Evolutionary conservation across 441 rosid species (phyloP), one percentile per base, ranked within the genome.

Genomic region (Monsonia emarginata): DNA sequence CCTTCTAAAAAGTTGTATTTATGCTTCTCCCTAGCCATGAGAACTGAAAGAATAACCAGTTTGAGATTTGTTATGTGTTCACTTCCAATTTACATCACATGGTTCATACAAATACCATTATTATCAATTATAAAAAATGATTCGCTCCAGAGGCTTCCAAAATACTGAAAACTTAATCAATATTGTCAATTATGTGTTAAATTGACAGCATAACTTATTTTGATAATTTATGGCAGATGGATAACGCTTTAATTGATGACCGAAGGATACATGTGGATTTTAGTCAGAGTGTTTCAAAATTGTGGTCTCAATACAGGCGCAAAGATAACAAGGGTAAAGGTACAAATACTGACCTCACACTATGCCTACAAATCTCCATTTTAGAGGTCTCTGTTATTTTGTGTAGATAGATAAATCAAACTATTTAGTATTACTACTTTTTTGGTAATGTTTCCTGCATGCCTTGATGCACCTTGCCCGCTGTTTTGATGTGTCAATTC

Each of bases 221-320:
- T 52, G 56, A 28, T 64, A 65, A 61, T 72, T 76, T 50, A 34
- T 69, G 69, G 74, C 82, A 89, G 96, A 89, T 92, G 96, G 95
- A 89, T 74, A 92, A 92, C 76, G 95, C 94, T 72, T 78, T 92
- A 79, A 92, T 92, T 66, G 98, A 92, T 63, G 98, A 92, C 80
- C 81, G 98, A 81, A 88, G 98, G 81, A 81, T 92, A 75, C 91
- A 89, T 73, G 98, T 89, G 58, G 96, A 89, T 78, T 92, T 92
- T 69, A 89, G 98, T 82, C 98, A 95, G 70, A 91, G 98, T 82
- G 99, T 95, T 67, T 72, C 99, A 57, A 89, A 83, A 75, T 89
- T 85, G 68, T 91, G 97, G 98, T 77, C 86, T 68, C 90, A 88
- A 65, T 95, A 72, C 76, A 77, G 86, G 76, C 85, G 83, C 67